These are phyloP conservation scores for Pythium grandisporangium DNA, from an alignment of 352 stramenopile genomes.

Conservation along the genomic window DNA sequence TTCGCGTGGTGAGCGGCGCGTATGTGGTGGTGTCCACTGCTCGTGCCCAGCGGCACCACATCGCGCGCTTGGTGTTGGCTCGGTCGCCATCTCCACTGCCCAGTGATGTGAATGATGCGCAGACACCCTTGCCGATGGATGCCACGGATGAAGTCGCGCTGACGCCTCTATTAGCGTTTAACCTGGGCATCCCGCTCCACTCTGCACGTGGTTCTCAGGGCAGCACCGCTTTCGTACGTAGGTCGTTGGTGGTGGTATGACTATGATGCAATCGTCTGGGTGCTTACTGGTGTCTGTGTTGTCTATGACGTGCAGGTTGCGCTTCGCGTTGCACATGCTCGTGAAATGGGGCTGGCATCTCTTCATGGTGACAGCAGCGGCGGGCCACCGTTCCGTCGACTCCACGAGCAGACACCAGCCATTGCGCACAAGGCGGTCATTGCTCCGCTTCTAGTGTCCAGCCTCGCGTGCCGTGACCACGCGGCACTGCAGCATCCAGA, in stretches of 20 bases:
- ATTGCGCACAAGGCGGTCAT: constrained; percentile 50
- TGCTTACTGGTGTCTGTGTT: neutral
- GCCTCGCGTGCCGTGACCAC: constrained; percentile 45
- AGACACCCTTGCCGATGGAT: too few relatives aligned
- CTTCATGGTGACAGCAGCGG: too few relatives aligned
- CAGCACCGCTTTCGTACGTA: constrained; percentile 19
- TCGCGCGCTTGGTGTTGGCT: constrained; percentile 7
- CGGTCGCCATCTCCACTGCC: too few relatives aligned
- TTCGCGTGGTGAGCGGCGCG: constrained; percentile 12
- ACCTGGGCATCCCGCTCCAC: constrained; percentile 47
- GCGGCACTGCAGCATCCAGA: constrained; percentile 43
- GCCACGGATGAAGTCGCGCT: too few relatives aligned
- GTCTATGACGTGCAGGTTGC: constrained; percentile 13
- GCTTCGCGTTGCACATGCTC: constrained; percentile 20
- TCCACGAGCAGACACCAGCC: constrained; percentile 41
- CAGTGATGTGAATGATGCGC: too few relatives aligned
- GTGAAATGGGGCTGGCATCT: constrained; percentile 60
- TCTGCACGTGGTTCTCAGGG: constrained; percentile 11
- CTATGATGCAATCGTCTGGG: neutral
- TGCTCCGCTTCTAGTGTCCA: constrained; percentile 50
- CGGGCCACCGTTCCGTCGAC: constrained; percentile 26
- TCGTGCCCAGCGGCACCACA: constrained; percentile 1
- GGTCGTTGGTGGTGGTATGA: neutral
- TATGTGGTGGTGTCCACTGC: constrained; percentile 10
- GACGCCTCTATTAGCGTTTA: constrained; percentile 71